These are phyloP conservation scores for Cryptosporidium felis DNA, from an alignment of 169 alveolate genomes.

Conservation along the genomic window DNA sequence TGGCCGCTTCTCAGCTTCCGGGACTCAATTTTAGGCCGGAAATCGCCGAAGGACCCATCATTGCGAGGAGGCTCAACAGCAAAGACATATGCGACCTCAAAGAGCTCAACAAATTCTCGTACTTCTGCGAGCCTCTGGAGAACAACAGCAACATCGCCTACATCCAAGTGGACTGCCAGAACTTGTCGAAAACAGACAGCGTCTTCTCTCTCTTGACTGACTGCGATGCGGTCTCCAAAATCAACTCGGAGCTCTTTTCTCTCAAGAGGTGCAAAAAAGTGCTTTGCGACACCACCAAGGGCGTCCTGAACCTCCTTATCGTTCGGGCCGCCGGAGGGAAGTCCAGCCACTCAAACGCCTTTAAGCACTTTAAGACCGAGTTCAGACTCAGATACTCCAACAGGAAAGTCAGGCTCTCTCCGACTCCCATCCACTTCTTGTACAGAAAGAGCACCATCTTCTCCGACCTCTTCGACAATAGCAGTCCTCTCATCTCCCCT, in stretches of 20 bases:
- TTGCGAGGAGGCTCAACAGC: background rate
- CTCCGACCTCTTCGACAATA: background rate
- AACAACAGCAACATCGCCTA: background rate
- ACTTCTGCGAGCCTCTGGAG: constrained; percentile 1
- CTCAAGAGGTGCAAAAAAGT: background rate
- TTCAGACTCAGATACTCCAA: constrained; percentile 39
- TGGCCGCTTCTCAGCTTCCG: background rate
- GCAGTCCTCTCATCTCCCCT: constrained; percentile 24
- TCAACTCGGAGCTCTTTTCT: background rate
- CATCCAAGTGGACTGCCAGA: background rate
- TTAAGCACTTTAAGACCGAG: background rate
- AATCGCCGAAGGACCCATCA: background rate
- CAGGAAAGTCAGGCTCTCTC: constrained; percentile 8
- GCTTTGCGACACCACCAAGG: background rate
- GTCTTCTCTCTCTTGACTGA: background rate
- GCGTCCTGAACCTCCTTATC: background rate
- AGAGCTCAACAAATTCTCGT: background rate
- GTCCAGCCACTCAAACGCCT: background rate
- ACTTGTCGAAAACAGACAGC: background rate
- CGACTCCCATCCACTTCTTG: constrained; percentile 16
- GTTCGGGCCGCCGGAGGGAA: background rate
- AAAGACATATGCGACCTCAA: constrained; percentile 1
- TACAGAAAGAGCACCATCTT: background rate
- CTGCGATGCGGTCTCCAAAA: background rate
- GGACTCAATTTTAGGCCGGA: background rate